Conservation (phyloP, 106 monocot genomes). For the Dactylorhiza incarnata region DNA sequence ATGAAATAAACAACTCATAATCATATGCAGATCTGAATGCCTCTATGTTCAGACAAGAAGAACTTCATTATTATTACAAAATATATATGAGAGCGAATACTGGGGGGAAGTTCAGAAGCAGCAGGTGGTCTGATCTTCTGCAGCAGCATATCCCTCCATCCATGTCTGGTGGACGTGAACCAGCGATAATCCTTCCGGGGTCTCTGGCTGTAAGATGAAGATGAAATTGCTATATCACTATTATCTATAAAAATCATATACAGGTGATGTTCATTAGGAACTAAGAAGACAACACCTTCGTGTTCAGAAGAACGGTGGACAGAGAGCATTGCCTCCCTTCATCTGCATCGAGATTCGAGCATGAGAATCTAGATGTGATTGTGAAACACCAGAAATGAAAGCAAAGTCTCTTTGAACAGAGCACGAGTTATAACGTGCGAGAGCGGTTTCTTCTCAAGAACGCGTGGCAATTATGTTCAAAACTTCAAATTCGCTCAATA, state of each 20-base stretch:
- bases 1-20: too few species aligned
- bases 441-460: too few species aligned
- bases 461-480: too few species aligned
- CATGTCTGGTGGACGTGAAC: constrained; percentile 66
- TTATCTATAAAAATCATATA: neutral
- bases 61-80: neutral
- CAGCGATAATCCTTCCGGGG: constrained; percentile 29
- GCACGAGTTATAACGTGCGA: too few species aligned
- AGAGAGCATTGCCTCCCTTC: constrained; percentile 41
- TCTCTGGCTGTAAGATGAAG: constrained; percentile 36
- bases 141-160: constrained; percentile 41
- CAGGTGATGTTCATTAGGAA: neutral
- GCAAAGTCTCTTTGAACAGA: neutral
- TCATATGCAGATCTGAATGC: neutral
- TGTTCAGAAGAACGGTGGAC: constrained; percentile 45
- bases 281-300: constrained; percentile 30
- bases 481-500: too few species aligned
- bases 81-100: neutral
- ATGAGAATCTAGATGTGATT: neutral
- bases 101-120: constrained; percentile 26
- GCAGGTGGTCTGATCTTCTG: constrained; percentile 25
- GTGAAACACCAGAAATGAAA: neutral
- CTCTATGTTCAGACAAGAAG: neutral
- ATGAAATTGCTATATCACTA: neutral
- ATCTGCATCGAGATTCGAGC: constrained; percentile 20